Conservation (phyloP, 345 rosid genomes). For the Ceriops tagal region DNA sequence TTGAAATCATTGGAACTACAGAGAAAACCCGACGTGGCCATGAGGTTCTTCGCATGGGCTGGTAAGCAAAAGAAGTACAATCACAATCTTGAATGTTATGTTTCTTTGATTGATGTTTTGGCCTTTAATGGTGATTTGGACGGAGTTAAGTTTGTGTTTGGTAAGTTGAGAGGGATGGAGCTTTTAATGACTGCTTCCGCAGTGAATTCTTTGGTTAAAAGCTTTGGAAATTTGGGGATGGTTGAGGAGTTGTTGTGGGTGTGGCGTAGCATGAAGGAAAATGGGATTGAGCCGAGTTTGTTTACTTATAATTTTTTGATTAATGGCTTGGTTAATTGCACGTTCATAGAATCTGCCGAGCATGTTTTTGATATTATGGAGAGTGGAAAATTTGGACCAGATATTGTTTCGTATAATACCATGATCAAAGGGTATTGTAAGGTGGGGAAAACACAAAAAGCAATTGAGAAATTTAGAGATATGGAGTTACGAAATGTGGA, state of each 20-base stretch:
- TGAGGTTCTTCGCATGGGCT: constrained; percentile 73
- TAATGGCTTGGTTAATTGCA: constrained; percentile 66
- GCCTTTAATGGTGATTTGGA: constrained; percentile 42
- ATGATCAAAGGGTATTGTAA: constrained; percentile 86
- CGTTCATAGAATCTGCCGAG: constrained; percentile 73
- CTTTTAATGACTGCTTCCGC: constrained; percentile 49
- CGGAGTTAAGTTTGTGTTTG: constrained; percentile 43
- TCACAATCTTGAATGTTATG: constrained; percentile 69
- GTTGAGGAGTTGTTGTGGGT: constrained; percentile 91
- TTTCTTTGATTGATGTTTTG: constrained; percentile 58
- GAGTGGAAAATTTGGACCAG: constrained; percentile 59
- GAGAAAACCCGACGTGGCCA: constrained; percentile 42
- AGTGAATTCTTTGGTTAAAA: constrained; percentile 66
- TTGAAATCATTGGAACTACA: constrained; percentile 48
- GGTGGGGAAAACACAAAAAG: constrained; percentile 61
- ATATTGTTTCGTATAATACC: constrained; percentile 68
- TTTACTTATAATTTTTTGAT: constrained; percentile 69
- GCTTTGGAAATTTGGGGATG: constrained; percentile 80
- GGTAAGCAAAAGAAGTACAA: constrained; percentile 64
- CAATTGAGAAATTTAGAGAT: constrained; percentile 50
- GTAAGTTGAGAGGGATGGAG: constrained; percentile 40
- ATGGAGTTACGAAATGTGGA: constrained; percentile 65
- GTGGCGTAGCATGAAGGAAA: constrained; percentile 87
- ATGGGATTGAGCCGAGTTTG: constrained; percentile 71
- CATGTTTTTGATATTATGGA: constrained; percentile 74